Percentiles rank a stretch among this genome's conserved stretches.
These are phyloP conservation scores for Kalanchoe fedtschenkoi DNA, from an alignment of 164 flowering plant species.

Conservation along the genomic window DNA sequence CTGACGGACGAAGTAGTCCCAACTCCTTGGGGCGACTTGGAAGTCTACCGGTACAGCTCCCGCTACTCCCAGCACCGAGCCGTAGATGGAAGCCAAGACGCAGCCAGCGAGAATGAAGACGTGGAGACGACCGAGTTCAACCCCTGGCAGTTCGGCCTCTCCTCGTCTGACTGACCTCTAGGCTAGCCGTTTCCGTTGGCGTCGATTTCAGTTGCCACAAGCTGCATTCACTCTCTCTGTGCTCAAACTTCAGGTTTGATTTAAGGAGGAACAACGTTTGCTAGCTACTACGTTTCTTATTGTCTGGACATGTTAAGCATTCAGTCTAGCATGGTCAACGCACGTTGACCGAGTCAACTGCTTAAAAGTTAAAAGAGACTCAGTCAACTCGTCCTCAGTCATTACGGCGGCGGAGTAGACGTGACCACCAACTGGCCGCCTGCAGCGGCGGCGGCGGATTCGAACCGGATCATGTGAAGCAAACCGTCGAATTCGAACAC, in stretches of 20 bases:
- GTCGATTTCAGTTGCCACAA: background rate
- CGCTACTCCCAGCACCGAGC: constrained; percentile 45
- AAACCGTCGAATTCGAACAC: too few relatives aligned
- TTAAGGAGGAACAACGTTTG: too few relatives aligned
- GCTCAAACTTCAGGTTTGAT: too few relatives aligned
- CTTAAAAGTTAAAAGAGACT: too few relatives aligned
- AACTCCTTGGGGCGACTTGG: constrained; percentile 71
- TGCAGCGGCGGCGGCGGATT: too few relatives aligned
- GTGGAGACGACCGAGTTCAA: constrained; percentile 35
- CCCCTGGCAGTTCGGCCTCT: constrained; percentile 58
- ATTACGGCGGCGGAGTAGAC: too few relatives aligned
- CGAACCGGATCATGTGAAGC: too few relatives aligned
- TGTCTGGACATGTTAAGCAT: too few relatives aligned
- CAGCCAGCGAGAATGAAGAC: constrained; percentile 18
- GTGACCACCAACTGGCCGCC: background rate
- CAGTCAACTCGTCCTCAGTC: too few relatives aligned
- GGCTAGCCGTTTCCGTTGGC: too few relatives aligned
- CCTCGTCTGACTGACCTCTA: constrained; percentile 19
- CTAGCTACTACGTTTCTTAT: too few relatives aligned
- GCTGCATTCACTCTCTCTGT: too few relatives aligned
- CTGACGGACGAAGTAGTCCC: constrained; percentile 36
- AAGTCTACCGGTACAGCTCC: constrained; percentile 45
- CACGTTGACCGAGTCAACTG: background rate
- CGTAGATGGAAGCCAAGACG: constrained; percentile 17
- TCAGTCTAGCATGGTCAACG: background rate